These are phyloP conservation scores for Phialophora tarda DNA, from an alignment of 2,329 filamentous ascomycete species.

Conservation along the genomic window DNA sequence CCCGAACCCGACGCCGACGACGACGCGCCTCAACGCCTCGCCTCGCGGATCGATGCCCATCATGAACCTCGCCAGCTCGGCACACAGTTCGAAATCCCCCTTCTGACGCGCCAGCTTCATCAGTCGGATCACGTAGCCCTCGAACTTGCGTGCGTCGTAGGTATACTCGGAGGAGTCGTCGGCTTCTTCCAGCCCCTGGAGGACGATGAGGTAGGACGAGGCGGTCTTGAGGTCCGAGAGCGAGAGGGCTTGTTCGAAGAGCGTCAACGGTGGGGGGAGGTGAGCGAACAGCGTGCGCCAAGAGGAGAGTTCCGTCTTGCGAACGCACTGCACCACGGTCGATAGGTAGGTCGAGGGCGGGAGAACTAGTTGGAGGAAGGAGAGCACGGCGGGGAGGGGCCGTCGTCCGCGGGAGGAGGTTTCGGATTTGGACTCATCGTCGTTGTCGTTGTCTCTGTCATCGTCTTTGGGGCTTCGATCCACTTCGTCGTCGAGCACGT, in stretches of 20 bases:
- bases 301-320: constrained; percentile 93
- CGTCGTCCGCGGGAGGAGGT: constrained; percentile 24
- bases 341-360: constrained; percentile 78
- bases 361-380: constrained; percentile 72
- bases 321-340: constrained; percentile 93
- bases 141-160: constrained; percentile 38
- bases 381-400: constrained; percentile 60
- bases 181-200: constrained; percentile 75
- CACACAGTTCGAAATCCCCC: constrained; percentile 93
- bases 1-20: constrained; percentile 47
- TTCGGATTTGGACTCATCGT: not conserved
- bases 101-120: constrained; percentile 80
- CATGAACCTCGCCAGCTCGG: constrained; percentile 91
- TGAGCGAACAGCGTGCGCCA: constrained; percentile 95
- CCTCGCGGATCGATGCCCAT: constrained; percentile 90
- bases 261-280: constrained; percentile 83
- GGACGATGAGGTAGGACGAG: constrained; percentile 90
- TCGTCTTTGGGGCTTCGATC: constrained; percentile 57
- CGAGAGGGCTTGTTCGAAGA: constrained; percentile 90
- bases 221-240: constrained; percentile 90
- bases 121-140: constrained; percentile 71
- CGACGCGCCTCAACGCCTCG: constrained; percentile 66
- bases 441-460: constrained; percentile 38
- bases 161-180: constrained; percentile 42
- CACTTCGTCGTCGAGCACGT: constrained; percentile 92